These are phyloP conservation scores for Melastoma candidum DNA, from an alignment of 441 rosid species.

Conservation along the genomic window DNA sequence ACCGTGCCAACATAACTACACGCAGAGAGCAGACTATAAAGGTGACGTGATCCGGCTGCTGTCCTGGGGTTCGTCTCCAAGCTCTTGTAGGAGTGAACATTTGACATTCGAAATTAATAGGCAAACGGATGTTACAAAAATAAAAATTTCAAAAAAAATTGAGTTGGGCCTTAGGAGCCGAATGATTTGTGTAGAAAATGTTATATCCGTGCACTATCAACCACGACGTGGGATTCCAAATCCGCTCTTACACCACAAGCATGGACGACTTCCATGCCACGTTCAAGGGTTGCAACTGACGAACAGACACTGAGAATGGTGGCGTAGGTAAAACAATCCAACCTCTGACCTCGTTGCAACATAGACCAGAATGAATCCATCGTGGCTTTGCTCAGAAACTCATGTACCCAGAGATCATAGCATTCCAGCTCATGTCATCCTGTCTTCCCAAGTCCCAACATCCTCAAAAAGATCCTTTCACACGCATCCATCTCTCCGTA, in stretches of 20 bases:
- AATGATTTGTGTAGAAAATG: too few relatives aligned
- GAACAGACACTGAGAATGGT: constrained; percentile 95
- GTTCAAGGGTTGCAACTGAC: constrained; percentile 76
- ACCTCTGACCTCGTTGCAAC: constrained; percentile 59
- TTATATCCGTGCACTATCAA: constrained; percentile 69
- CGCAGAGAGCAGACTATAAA: constrained; percentile 79
- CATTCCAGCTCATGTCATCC: constrained; percentile 80
- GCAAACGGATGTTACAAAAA: constrained; percentile 39
- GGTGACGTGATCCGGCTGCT: constrained; percentile 69
- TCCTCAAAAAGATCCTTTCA: constrained; percentile 65
- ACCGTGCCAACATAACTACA: constrained; percentile 84
- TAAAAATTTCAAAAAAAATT: constrained; percentile 45
- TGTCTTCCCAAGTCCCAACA: constrained; percentile 61
- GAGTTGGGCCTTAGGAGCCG: too few relatives aligned
- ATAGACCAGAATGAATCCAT: constrained; percentile 66
- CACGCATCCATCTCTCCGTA: constrained; percentile 62
- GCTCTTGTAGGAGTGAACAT: constrained; percentile 26
- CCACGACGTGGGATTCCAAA: constrained; percentile 72
- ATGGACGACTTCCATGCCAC: constrained; percentile 91
- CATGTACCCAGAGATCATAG: constrained; percentile 88
- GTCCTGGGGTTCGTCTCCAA: constrained; percentile 54
- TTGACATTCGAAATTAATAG: too few relatives aligned
- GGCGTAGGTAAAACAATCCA: constrained; percentile 76
- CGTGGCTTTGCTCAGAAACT: constrained; percentile 48
- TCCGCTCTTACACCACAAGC: constrained; percentile 66